These are phyloP conservation scores for Fusarium pilosicola DNA, from an alignment of 2,329 filamentous ascomycete species.

Conservation along the genomic window DNA sequence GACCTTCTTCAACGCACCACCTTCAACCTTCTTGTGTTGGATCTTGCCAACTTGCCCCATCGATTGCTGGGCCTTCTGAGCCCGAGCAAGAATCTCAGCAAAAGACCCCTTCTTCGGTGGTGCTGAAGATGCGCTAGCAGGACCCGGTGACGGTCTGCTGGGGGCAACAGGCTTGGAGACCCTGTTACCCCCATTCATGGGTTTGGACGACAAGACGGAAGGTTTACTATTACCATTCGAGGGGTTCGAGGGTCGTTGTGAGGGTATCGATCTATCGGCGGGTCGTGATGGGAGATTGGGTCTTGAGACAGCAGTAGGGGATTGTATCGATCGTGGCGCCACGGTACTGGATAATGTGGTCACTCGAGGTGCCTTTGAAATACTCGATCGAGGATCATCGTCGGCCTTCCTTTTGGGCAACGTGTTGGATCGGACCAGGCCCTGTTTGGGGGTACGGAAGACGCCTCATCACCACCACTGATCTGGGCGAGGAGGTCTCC, in stretches of 20 bases:
- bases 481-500: slow-evolving; percentile 63
- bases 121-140: slow-evolving; percentile 53
- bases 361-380: slow-evolving; percentile 55
- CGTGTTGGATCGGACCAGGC: slow-evolving; percentile 40
- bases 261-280: slow-evolving; percentile 38
- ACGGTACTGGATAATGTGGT: slow-evolving; percentile 40
- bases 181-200: slow-evolving; percentile 39
- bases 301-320: slow-evolving; percentile 31
- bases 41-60: slow-evolving; percentile 75
- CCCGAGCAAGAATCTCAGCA: slow-evolving; percentile 78
- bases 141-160: slow-evolving; percentile 39
- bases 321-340: slow-evolving; percentile 33
- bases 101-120: slow-evolving; percentile 78
- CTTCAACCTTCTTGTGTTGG: slow-evolving; percentile 78
- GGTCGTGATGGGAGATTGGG: slow-evolving; percentile 39
- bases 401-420: slow-evolving; percentile 68
- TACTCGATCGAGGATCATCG: slow-evolving; percentile 55
- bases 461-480: slow-evolving; percentile 61
- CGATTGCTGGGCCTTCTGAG: slow-evolving; percentile 70
- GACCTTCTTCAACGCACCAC: slow-evolving; percentile 59
- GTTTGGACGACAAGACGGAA: slow-evolving; percentile 39
- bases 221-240: slow-evolving; percentile 28
- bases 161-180: slow-evolving; percentile 40
- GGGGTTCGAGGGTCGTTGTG: slow-evolving; percentile 37
- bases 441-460: slow-evolving; percentile 50